Conservation (phyloP, 2,329 filamentous ascomycete species). For the Thermochaetoides dissita region DNA sequence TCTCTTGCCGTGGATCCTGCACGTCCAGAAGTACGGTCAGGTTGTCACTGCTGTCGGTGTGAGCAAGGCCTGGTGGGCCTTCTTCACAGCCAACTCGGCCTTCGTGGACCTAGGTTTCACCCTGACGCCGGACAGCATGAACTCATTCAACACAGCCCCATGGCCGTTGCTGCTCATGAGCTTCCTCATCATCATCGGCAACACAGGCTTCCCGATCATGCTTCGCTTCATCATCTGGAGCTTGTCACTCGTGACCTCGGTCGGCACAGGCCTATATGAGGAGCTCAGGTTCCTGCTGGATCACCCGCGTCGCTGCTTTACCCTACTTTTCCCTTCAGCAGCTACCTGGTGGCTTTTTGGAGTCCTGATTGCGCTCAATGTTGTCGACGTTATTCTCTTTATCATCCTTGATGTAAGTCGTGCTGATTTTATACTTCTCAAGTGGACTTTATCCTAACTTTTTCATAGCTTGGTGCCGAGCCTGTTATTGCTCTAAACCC, state of each 20-base stretch:
- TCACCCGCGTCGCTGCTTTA: slow-evolving; percentile 92
- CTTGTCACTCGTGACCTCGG: slow-evolving; percentile 50
- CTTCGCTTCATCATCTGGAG: slow-evolving; percentile 87
- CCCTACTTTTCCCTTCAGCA: slow-evolving; percentile 73
- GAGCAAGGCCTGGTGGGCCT: slow-evolving; percentile 72
- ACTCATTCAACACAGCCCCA: slow-evolving; percentile 65
- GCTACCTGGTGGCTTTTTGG: slow-evolving; percentile 95
- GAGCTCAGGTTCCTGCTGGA: slow-evolving; percentile 83
- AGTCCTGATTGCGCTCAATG: slow-evolving; percentile 70
- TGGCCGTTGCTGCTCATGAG: slow-evolving; percentile 64
- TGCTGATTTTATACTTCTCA: too few species aligned
- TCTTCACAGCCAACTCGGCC: slow-evolving; percentile 75
- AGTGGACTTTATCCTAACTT: slow-evolving; percentile 4
- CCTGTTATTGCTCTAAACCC: slow-evolving; percentile 54
- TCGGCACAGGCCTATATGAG: slow-evolving; percentile 63
- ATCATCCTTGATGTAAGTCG: slow-evolving; percentile 70
- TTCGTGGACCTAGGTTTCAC: slow-evolving; percentile 96
- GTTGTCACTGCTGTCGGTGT: slow-evolving; percentile 50
- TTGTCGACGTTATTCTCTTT: slow-evolving; percentile 77
- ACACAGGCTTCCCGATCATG: slow-evolving; percentile 92
- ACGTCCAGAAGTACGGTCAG: slow-evolving; percentile 44
- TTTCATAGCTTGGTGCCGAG: slow-evolving; percentile 51
- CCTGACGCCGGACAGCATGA: slow-evolving; percentile 86
- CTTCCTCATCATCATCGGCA: slow-evolving; percentile 86
- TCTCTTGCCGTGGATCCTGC: slow-evolving; percentile 67